Conservation (phyloP, 345 rosid species). For the Lepidium aucheri region DNA sequence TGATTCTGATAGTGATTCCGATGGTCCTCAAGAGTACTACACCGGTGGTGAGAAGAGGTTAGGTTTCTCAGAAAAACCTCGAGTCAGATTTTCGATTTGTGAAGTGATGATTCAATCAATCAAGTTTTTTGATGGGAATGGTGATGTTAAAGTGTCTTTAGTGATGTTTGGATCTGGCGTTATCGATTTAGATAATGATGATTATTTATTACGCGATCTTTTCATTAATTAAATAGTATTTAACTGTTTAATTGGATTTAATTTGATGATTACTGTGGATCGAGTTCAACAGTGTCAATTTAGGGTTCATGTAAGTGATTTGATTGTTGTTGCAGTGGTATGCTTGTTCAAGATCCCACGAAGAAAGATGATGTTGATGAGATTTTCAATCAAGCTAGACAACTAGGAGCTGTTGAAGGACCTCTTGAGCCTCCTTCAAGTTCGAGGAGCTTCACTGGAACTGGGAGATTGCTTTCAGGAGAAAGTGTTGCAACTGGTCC, state of each 20-base stretch:
- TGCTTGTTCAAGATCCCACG: conserved; percentile 95
- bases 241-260: not conserved
- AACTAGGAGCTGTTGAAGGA: conserved; percentile 91
- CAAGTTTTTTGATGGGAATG: not conserved
- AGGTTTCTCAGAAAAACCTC: not conserved
- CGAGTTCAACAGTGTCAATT: not conserved
- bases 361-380: conserved; percentile 85
- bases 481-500: conserved; percentile 60
- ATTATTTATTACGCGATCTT: not conserved
- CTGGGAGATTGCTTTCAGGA: conserved; percentile 81
- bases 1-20: conserved; percentile 87
- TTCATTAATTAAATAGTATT: not conserved
- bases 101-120: not conserved
- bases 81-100: not conserved
- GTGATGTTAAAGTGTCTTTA: not conserved
- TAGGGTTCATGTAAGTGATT: not conserved
- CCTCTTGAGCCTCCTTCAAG: conserved; percentile 70
- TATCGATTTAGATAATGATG: not conserved
- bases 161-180: conserved; percentile 14
- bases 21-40: conserved; percentile 82
- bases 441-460: conserved; percentile 77
- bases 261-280: not conserved
- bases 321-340: conserved; percentile 49
- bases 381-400: conserved; percentile 85
- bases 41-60: conserved; percentile 98